Percentiles rank a stretch among this genome's conserved stretches.
Evolutionary conservation across 805 yeast species (phyloP).

Genomic region (Ogataea pignaliae): DNA sequence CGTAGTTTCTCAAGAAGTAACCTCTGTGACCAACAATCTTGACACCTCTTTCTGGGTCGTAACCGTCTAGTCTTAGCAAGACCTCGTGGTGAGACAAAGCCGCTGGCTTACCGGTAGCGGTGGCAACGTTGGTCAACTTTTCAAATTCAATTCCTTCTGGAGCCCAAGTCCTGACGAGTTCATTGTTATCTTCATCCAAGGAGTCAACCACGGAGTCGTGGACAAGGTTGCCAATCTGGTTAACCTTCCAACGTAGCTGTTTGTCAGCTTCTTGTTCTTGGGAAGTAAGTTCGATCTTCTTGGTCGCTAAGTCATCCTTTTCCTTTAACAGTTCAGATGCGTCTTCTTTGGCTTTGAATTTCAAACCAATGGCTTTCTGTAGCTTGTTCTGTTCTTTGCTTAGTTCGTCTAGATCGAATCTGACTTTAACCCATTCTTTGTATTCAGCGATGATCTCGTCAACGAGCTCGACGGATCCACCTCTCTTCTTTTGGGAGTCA

Average conservation of each 20-base stretch:
- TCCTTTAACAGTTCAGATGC: slow-evolving; percentile 76
- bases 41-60: slow-evolving; percentile 98
- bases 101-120: slow-evolving; percentile 75
- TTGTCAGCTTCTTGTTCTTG: slow-evolving; percentile 78
- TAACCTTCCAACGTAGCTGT: slow-evolving; percentile 72
- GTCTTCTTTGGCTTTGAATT: slow-evolving; percentile 93
- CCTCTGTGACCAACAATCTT: slow-evolving; percentile 98
- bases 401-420: slow-evolving; percentile 84
- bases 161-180: slow-evolving; percentile 79
- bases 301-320: slow-evolving; percentile 68
- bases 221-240: slow-evolving; percentile 88
- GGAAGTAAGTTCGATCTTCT: slow-evolving; percentile 62
- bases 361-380: slow-evolving; percentile 90
- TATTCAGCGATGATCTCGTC: slow-evolving; percentile 92
- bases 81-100: slow-evolving; percentile 92
- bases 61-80: slow-evolving; percentile 89
- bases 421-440: slow-evolving; percentile 85
- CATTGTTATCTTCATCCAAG: slow-evolving; percentile 86
- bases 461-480: slow-evolving; percentile 89
- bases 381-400: slow-evolving; percentile 85
- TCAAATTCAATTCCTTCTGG: slow-evolving; percentile 57
- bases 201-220: slow-evolving; percentile 89
- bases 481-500: slow-evolving; percentile 89
- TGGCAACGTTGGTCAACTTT: slow-evolving; percentile 59
- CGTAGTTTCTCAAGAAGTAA: slow-evolving; percentile 88